Base-by-base conservation (phyloP, 768 basidiomycete genomes). In the Cytidiella melzeri region DNA sequence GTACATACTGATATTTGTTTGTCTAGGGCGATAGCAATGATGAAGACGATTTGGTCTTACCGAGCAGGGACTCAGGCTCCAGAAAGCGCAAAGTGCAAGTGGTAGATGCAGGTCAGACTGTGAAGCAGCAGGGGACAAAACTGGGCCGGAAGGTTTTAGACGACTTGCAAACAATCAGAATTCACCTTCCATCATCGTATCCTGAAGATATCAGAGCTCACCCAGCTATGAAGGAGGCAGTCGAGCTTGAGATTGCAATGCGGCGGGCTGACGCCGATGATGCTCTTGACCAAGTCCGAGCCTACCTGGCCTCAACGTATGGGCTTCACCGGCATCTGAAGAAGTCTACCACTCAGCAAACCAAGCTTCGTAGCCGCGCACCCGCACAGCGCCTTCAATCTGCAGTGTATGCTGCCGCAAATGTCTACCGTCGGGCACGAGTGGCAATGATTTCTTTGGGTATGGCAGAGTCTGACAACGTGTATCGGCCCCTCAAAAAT, bases 261-360 rank as follows among this genome's bases (percentile, higher is more conserved):
- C 45, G 51, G 6, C 26, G 36, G 15, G 41, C 15, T 23, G 66
- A 69, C 45, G 68, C 62, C 2, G 45, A 62, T 15, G 64, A 60
- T 5, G 39, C 55, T 0, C 55, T 73, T 0, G 48, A 65, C 3
- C 52, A 62, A 1, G 26, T 73, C 13, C 62, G 66, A 0, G 51
- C 52, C 2, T 47, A 56, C 15, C 63, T 73, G 3, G 43, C 48
- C 30, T 45, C 47, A 15, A 39, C 9, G 4, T 20, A 48, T 10
- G 15, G 28, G 2, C 23, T 40, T 5, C n/a, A 21, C 3, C 36
- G 18, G n/a, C 21, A 18, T 24, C 25, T 24, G 18, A 47, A 9
- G 39, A 24, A 6, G 18, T 20, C 24, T 15, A 27, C 18, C 37
- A 46, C 3, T n/a, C 40, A 27, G 10, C 7, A 12, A 42, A 7